Evolutionary conservation across 192 early-diverging fungal species (phyloP), one percentile per base, ranked within the genome.

Genomic region (Backusella sp.): DNA sequence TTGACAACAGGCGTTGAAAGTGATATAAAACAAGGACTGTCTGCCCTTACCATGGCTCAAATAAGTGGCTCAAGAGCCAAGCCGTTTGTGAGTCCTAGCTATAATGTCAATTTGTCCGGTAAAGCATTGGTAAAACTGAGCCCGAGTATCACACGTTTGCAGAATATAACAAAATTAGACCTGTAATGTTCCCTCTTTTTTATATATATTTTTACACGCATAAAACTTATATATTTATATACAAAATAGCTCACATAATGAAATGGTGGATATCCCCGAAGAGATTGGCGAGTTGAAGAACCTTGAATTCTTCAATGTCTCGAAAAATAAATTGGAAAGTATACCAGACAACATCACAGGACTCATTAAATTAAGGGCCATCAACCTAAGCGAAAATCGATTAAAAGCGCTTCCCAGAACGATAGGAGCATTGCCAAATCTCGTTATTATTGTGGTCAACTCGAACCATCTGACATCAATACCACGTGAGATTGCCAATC

Each of bases 261-360:
- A 86, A 66, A 76, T 96, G 17, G 82, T 79, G 8, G 75, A 77
- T 41, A 87, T 96, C 67, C 94, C 94, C 15, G 74, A 83, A 7
- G 91, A 91, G 72, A 90, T 96, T 69, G 93, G 93, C 8, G 88
- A 92, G 68, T 78, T 96, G 53, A 87, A 86, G 35, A 91, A 90
- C 76, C 79, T 96, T 28, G 85, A 82, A 7, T 70, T 81, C 1
- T 85, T 95, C 15, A 87, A 90, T 65, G 73, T 94, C 1, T 84
- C 91, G 8, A 81, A 86, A 46, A 96, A 96, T 80, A 81, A 75
- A 30, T 78, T 96, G 4, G 81, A 80, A 11, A 36, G 30, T 14
- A 79, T 96, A 0, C 95, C 95, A 1, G 88, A 90, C 36, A 90
- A 89, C 0, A 89, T 97, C 71, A 86, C 86, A 14, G 78, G 83